These are phyloP conservation scores for Cytidiella melzeri DNA, from an alignment of 768 basidiomycete species.

Conservation along the genomic window DNA sequence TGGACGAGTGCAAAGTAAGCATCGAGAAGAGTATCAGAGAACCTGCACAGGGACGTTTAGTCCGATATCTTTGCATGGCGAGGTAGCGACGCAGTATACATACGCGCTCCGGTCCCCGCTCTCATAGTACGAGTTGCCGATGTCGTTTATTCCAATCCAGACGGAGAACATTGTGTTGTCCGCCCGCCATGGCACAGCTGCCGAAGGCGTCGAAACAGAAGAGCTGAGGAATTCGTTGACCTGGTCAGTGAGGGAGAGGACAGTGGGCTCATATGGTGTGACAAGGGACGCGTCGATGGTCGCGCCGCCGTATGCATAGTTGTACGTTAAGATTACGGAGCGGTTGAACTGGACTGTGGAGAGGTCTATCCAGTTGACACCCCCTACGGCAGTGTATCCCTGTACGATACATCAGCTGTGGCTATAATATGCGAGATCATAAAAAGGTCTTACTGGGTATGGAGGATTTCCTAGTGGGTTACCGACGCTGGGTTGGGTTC, in stretches of 20 bases:
- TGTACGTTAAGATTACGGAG: constrained; percentile 50
- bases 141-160: constrained; percentile 73
- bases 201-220: constrained; percentile 41
- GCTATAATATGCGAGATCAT: background rate
- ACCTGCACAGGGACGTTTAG: constrained; percentile 24
- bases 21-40: constrained; percentile 42
- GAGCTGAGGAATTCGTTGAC: constrained; percentile 50
- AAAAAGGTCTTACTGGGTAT: constrained; percentile 31
- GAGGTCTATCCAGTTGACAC: constrained; percentile 56
- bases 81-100: constrained; percentile 17
- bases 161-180: constrained; percentile 54
- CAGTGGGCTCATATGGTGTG: constrained; percentile 42
- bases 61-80: constrained; percentile 5
- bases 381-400: constrained; percentile 48
- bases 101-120: constrained; percentile 45
- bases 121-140: constrained; percentile 47
- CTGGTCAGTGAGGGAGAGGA: constrained; percentile 53
- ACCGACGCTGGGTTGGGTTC: constrained; percentile 35
- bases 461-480: constrained; percentile 51
- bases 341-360: constrained; percentile 47
- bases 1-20: constrained; percentile 46
- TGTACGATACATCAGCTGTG: background rate
- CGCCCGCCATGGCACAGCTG: constrained; percentile 47
- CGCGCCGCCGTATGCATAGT: constrained; percentile 63
- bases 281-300: constrained; percentile 58